These are phyloP conservation scores for Blastomyces parvus DNA, from an alignment of 2,329 filamentous ascomycete genomes.

Conservation along the genomic window DNA sequence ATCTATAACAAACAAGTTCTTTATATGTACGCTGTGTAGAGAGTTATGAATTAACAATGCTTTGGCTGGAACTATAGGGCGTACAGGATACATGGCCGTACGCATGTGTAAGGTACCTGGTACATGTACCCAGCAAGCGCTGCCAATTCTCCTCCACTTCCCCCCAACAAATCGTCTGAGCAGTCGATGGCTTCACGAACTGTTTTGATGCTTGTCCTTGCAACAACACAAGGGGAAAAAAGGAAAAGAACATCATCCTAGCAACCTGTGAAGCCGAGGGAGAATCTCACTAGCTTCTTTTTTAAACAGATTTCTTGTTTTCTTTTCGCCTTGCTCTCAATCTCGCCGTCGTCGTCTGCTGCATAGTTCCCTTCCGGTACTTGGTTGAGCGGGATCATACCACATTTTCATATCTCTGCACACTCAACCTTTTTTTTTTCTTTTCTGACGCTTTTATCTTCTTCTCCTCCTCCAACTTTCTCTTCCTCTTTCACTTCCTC, in stretches of 20 bases:
- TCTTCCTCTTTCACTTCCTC: neutral
- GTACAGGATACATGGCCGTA: neutral
- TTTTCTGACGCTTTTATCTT: neutral
- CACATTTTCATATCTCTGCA: neutral
- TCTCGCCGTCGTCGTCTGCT: neutral
- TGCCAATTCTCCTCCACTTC: neutral
- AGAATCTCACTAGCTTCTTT: too few relatives aligned
- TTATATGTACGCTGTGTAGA: too few relatives aligned
- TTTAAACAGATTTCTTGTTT: neutral
- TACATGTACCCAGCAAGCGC: neutral
- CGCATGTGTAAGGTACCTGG: neutral
- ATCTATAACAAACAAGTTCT: too few relatives aligned
- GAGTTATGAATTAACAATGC: too few relatives aligned
- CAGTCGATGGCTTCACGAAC: too few relatives aligned
- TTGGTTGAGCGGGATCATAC: neutral
- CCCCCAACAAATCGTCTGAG: slow-evolving; percentile 1
- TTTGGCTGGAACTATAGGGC: neutral
- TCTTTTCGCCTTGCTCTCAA: neutral
- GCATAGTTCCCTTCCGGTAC: neutral
- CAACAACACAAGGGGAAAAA: too few relatives aligned
- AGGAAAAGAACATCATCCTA: too few relatives aligned
- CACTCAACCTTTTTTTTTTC: neutral
- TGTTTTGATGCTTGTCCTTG: too few relatives aligned
- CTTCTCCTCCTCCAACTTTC: neutral
- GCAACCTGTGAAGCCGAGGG: too few relatives aligned